Evolutionary conservation across 768 basidiomycete species (phyloP).

Genomic region (Termitomyces heimii): DNA sequence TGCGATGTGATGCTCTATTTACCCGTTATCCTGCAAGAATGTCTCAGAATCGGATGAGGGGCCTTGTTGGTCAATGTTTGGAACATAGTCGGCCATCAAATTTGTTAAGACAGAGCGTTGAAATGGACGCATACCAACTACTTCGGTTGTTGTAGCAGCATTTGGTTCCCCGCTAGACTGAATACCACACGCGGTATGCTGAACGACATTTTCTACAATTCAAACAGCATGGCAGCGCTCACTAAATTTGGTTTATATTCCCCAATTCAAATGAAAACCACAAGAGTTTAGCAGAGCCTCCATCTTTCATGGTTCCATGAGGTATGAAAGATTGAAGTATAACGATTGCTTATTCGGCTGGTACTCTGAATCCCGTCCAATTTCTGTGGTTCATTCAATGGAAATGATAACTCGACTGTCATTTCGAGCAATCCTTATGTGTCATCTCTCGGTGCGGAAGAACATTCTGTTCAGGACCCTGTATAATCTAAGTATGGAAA

Average conservation of each 20-base stretch:
- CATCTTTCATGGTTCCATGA: not conserved
- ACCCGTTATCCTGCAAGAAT: not conserved
- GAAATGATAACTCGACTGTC: too few relatives aligned
- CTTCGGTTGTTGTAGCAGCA: not conserved
- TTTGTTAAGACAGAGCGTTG: not conserved
- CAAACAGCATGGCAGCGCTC: not conserved
- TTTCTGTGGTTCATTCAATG: too few relatives aligned
- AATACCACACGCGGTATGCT: not conserved
- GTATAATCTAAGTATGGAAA: too few relatives aligned
- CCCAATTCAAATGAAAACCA: not conserved
- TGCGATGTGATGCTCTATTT: not conserved
- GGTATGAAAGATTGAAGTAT: too few relatives aligned
- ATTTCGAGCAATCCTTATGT: too few relatives aligned
- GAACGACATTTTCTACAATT: not conserved
- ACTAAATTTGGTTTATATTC: not conserved
- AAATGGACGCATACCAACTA: not conserved
- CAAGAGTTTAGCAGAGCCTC: not conserved
- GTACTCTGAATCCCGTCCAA: too few relatives aligned
- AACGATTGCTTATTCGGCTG: too few relatives aligned
- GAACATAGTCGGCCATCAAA: not conserved
- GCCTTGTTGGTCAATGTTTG: too few relatives aligned
- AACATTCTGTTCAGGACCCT: too few relatives aligned
- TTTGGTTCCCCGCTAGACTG: too few relatives aligned
- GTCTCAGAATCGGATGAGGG: not conserved
- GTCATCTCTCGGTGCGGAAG: too few relatives aligned